phyloP scores from a whole-genome alignment of 208 protist species.

The Leishmania mexicana region DNA sequence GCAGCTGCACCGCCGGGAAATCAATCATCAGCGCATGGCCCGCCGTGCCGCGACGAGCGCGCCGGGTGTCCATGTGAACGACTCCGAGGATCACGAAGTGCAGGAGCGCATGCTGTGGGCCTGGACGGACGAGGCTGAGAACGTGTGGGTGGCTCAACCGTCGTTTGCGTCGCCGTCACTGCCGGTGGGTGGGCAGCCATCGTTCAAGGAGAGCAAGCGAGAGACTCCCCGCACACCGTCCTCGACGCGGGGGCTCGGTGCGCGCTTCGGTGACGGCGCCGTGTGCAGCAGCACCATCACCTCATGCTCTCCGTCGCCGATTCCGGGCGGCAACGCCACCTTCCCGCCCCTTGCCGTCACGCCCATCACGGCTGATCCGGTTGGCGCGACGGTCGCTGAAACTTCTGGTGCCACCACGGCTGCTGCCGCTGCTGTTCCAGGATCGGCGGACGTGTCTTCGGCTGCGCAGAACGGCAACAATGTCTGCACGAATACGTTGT shows the following conservation, averaged over 20 bases:
- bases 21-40: slow-evolving; percentile 17
- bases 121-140: slow-evolving; percentile 26
- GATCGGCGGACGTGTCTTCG: not conserved
- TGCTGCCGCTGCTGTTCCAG: not conserved
- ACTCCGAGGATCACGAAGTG: not conserved
- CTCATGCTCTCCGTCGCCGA: slow-evolving; percentile 20
- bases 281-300: slow-evolving; percentile 6
- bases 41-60: not conserved
- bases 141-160: slow-evolving; percentile 15
- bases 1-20: slow-evolving; percentile 70
- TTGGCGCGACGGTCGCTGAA: not conserved
- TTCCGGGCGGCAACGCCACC: slow-evolving; percentile 14
- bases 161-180: slow-evolving; percentile 14
- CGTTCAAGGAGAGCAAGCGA: slow-evolving; percentile 25
- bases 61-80: not conserved
- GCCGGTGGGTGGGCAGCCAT: slow-evolving; percentile 29
- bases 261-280: slow-evolving; percentile 5
- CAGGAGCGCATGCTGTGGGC: slow-evolving; percentile 19
- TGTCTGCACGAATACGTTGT: not conserved
- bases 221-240: slow-evolving; percentile 30
- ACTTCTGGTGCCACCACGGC: not conserved
- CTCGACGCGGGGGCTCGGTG: not conserved
- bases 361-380: not conserved
- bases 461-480: not conserved
- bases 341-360: slow-evolving; percentile 9